Evolutionary conservation across 1,139 yeast species (phyloP), one percentile per base, ranked within the genome.

Genomic region (Hansenula sp.): DNA sequence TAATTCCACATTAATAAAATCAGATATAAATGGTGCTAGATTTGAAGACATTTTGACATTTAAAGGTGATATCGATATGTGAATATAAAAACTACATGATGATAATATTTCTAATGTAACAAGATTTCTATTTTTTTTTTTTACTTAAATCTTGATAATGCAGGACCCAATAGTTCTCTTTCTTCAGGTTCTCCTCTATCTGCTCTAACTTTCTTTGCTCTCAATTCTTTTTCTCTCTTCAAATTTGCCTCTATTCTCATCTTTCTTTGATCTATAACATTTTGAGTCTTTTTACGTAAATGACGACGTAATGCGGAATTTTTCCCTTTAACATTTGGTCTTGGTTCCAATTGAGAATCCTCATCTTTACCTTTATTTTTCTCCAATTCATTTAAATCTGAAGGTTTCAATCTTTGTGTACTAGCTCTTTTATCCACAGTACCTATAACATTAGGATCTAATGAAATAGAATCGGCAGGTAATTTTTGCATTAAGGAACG

Each of bases 371-470:
- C 59, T 41, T 62, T 64, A 24, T 60, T 63, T 37, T 64, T 68
- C 9, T 57, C 56, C 37, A 73, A 56, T 44, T 73, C 78, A 24
- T 70, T 70, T 29, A 77, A 60, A 38, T 80, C 81, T 27, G 77
- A 75, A 0, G 88, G 81, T 39, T 77, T 76, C 56, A 84, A 66
- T 53, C 96, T 75, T 41, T 75, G 69, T 32, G 71, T 66, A 27
- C 75, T 71, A 6, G 92, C 82, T 45, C 83, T 72, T 50, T 76
- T 75, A 55, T 89, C 92, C 22, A 92, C 89, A 13, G 81, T 75
- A 52, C 98, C 99, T 53, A 94, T 84, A 41, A 76, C 78, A 56
- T 75, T 77, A 45, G 98, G 98, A 69, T 92, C 96, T 55, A 92
- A 70, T 1, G 95, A 72, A 48, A 94, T 92, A 66, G 96, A 82